Percentiles rank a stretch among this genome's conserved stretches.
Conservation (phyloP, 768 basidiomycete genomes). For the Mycena epipterygia region DNA sequence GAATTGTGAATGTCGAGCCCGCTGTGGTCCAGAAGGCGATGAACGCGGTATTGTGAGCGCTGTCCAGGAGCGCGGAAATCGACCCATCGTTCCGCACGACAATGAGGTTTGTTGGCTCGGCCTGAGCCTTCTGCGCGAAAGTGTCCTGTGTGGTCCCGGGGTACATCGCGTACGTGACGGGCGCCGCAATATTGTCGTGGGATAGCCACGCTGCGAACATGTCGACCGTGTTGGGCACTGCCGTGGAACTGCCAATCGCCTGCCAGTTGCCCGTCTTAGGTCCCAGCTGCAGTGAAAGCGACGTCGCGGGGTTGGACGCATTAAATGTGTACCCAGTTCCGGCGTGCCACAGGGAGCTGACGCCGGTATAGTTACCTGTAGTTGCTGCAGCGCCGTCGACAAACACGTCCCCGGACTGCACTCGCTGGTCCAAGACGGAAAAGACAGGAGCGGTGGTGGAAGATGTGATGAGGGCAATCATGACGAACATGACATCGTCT, state of each 20-base stretch:
- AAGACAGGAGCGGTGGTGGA: constrained; percentile 42
- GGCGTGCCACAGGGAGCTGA: constrained; percentile 50
- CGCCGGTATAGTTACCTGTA: constrained; percentile 40
- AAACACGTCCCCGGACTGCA: constrained; percentile 38
- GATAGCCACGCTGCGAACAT: constrained; percentile 58
- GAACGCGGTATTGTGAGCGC: constrained; percentile 49
- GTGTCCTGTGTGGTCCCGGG: constrained; percentile 51
- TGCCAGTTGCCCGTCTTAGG: constrained; percentile 49
- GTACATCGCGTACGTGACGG: constrained; percentile 57
- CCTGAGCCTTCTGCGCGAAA: constrained; percentile 44
- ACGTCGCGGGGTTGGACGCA: constrained; percentile 29
- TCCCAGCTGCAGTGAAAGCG: constrained; percentile 46
- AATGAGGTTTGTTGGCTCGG: constrained; percentile 34
- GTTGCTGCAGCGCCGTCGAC: constrained; percentile 28
- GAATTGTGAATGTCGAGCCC: constrained; percentile 52
- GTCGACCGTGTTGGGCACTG: constrained; percentile 45
- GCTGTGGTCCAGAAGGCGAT: constrained; percentile 61
- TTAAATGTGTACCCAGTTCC: constrained; percentile 54
- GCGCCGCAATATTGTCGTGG: constrained; percentile 41
- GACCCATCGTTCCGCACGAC: constrained; percentile 50
- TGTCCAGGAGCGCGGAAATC: constrained; percentile 59
- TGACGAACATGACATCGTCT: constrained; percentile 49
- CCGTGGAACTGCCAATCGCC: constrained; percentile 47
- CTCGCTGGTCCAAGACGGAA: constrained; percentile 52
- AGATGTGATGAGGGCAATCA: constrained; percentile 43